Percentiles rank a stretch among this genome's conserved stretches.
phyloP scores from a whole-genome alignment of 1,284 basidiomycete genomes.

The Pholiota adiposa region DNA sequence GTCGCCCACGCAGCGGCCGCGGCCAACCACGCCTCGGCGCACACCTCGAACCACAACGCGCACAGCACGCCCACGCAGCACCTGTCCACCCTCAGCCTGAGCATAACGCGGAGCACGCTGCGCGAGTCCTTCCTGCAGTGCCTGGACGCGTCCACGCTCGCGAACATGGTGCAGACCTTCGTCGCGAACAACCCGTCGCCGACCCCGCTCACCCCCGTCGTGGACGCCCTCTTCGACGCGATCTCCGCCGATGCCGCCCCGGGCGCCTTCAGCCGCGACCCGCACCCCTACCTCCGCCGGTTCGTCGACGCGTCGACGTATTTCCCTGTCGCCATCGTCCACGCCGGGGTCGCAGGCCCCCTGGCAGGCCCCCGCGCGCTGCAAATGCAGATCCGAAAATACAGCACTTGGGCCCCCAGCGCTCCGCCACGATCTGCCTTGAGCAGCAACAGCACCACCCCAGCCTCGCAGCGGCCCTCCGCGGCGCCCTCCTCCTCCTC shows the following conservation, averaged over 20 bases:
- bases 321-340: slow-evolving; percentile 47
- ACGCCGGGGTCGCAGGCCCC: slow-evolving; percentile 55
- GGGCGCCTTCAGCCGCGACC: slow-evolving; percentile 35
- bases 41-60: neutral
- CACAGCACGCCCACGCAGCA: slow-evolving; percentile 16
- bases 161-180: slow-evolving; percentile 53
- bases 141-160: slow-evolving; percentile 48
- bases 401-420: slow-evolving; percentile 52
- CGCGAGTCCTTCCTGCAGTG: slow-evolving; percentile 52
- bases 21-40: neutral
- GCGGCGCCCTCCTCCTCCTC: slow-evolving; percentile 12
- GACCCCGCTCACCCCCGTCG: slow-evolving; percentile 49
- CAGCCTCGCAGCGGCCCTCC: neutral
- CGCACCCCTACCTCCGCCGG: slow-evolving; percentile 46
- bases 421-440: slow-evolving; percentile 20
- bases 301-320: slow-evolving; percentile 54
- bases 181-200: slow-evolving; percentile 47
- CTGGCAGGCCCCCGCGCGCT: slow-evolving; percentile 55
- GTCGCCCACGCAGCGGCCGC: neutral
- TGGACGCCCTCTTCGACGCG: slow-evolving; percentile 57
- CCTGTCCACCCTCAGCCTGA: slow-evolving; percentile 28
- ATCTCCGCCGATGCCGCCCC: slow-evolving; percentile 34
- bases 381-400: slow-evolving; percentile 57
- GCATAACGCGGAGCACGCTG: slow-evolving; percentile 42
- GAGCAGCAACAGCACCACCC: slow-evolving; percentile 12